Percentiles rank a stretch among this genome's conserved stretches.
Evolutionary conservation across 1,139 yeast genomes (phyloP).

Genomic region (Hansenula sp.): DNA sequence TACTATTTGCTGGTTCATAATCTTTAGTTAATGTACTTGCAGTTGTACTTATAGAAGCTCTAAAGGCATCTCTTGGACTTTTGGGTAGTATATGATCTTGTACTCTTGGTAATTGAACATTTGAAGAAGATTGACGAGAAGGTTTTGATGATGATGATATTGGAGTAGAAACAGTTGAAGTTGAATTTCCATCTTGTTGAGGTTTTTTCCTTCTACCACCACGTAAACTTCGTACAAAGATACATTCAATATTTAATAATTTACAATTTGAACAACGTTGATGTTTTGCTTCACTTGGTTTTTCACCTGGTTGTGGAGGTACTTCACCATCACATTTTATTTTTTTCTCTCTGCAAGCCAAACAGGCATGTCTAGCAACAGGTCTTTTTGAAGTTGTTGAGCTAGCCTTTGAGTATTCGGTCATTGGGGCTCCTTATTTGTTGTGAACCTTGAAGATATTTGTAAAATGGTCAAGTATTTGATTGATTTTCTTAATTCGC

Average conservation of each 20-base stretch:
- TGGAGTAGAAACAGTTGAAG: conserved; percentile 6
- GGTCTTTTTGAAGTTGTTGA: conserved; percentile 25
- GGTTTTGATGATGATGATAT: neutral
- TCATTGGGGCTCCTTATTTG: too few species aligned
- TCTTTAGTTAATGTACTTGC: neutral
- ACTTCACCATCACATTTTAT: conserved; percentile 60
- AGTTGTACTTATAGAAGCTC: neutral
- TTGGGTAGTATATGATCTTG: neutral
- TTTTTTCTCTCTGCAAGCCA: conserved; percentile 59
- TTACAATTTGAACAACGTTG: conserved; percentile 48
- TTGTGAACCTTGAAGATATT: too few species aligned
- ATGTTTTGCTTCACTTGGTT: conserved; percentile 16
- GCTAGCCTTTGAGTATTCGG: neutral
- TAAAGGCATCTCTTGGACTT: neutral
- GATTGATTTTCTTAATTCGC: too few species aligned
- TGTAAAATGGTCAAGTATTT: neutral
- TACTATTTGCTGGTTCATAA: neutral
- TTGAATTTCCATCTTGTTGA: conserved; percentile 8
- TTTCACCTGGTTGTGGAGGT: conserved; percentile 19
- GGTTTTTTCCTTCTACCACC: conserved; percentile 50
- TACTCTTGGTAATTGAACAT: neutral
- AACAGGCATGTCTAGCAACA: conserved; percentile 58
- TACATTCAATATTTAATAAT: conserved; percentile 44
- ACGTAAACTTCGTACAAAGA: conserved; percentile 53
- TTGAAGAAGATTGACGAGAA: neutral